Conservation (phyloP, 2,329 filamentous ascomycete genomes). For the Biscogniauxia marginata region DNA sequence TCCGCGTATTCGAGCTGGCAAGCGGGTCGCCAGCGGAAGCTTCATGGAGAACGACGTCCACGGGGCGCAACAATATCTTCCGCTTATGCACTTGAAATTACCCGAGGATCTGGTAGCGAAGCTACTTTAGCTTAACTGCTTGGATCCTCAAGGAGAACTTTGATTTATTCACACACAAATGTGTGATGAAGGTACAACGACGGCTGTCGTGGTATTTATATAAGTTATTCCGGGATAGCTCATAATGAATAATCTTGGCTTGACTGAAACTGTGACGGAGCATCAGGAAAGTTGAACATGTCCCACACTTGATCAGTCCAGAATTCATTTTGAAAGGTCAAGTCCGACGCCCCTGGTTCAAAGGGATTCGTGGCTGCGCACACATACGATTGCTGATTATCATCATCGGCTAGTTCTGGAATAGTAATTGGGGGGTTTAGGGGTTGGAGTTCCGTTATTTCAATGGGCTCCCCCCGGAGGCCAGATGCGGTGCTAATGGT, state of each 20-base stretch:
- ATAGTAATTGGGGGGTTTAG: neutral
- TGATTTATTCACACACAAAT: too few species aligned
- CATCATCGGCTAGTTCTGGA: neutral
- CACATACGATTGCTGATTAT: slow-evolving; percentile 1
- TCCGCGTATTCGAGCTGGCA: slow-evolving; percentile 21
- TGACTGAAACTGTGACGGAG: slow-evolving; percentile 7
- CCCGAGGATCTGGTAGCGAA: slow-evolving; percentile 16
- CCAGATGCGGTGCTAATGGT: slow-evolving; percentile 19
- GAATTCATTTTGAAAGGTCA: slow-evolving; percentile 22
- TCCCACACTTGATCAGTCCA: slow-evolving; percentile 30
- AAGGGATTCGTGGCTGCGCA: slow-evolving; percentile 4
- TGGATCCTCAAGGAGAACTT: too few species aligned
- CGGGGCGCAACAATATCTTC: slow-evolving; percentile 29
- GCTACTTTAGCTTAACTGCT: slow-evolving; percentile 5
- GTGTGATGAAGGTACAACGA: too few species aligned
- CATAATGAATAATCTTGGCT: slow-evolving; percentile 9
- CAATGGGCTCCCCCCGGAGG: slow-evolving; percentile 15
- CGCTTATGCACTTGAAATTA: slow-evolving; percentile 23
- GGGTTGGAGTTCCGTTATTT: slow-evolving; percentile 11
- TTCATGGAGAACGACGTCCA: slow-evolving; percentile 35
- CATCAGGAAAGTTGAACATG: slow-evolving; percentile 19
- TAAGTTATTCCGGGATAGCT: slow-evolving; percentile 4
- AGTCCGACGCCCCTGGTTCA: slow-evolving; percentile 23
- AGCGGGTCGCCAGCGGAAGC: slow-evolving; percentile 19
- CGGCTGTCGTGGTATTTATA: too few species aligned